Base-by-base conservation (phyloP, 768 basidiomycete genomes). In the Mycena vitilis region DNA sequence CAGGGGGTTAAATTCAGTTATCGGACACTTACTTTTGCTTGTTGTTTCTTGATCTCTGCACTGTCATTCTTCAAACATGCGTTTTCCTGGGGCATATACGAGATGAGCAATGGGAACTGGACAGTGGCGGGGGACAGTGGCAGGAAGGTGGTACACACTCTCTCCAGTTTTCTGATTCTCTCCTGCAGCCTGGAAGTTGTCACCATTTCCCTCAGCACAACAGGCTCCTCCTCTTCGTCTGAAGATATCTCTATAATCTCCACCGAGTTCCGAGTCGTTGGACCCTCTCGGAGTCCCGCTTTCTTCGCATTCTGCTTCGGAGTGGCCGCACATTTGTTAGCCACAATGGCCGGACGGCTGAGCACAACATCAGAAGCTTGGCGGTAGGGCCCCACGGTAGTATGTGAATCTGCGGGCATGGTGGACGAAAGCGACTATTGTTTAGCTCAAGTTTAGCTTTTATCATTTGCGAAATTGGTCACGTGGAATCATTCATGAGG, bases 201-300 rank as follows among this genome's bases (percentile, higher is more conserved):
- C 51, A 57, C 64, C 12, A 48, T 9, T 2, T 5, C 36, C 45
- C 47, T 47, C 2, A 49, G 40, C 22, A 25, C 45, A 12, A 59
- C 55, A 23, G 70, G 61, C 40, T 60, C 70, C 0, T 69, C 68
- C 22, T 71, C 70, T 38, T 71, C 70, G 30, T 71, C 70, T 11
- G 65, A 67, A 0, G 61, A 63, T 59, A 71, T 71, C 53, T 71
- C 70, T 44, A 71, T 71, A 10, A 71, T 60, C 37, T 71, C 70
- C 23, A 34, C 55, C 6, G 53, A 58, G 38, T 53, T n/a, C n/a
- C n/a, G n/a, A n/a, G n/a, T 63, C 1, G 63, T 30, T 8, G 65
- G 56, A 37, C 66, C 67, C 53, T 71, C 65, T 42, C 38, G 6
- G n/a, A n/a, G n/a, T 71, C 64, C 51, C 70, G 57, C 25, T 56